A percentile compares a stretch with the other conserved stretches of the same genome.
Evolutionary conservation across 441 rosid species (phyloP).

Genomic region (Biscutella laevigata): DNA sequence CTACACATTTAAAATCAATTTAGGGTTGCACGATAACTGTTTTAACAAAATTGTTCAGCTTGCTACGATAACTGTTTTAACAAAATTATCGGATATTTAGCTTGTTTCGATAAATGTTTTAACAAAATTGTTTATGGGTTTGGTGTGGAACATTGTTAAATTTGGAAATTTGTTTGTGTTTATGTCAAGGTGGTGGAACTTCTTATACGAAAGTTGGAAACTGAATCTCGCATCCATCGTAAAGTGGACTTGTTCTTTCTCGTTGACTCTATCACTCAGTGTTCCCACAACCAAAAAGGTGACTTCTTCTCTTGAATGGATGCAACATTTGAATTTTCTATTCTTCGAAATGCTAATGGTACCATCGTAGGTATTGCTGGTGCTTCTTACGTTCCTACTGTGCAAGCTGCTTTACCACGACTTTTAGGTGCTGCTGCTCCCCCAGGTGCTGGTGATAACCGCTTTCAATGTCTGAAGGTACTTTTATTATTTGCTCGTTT

Average conservation of each 20-base stretch:
- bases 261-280: slow-evolving; percentile 93
- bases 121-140: neutral
- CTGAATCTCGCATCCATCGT: slow-evolving; percentile 72
- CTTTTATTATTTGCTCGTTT: neutral
- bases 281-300: slow-evolving; percentile 96
- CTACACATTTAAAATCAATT: neutral
- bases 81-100: neutral
- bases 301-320: neutral
- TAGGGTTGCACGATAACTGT: too few relatives aligned
- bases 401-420: slow-evolving; percentile 92
- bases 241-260: slow-evolving; percentile 93
- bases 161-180: slow-evolving; percentile 11
- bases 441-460: slow-evolving; percentile 92
- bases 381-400: slow-evolving; percentile 76
- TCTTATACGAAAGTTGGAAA: slow-evolving; percentile 79
- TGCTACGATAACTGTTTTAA: neutral
- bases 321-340: too few relatives aligned
- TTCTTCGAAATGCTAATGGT: too few relatives aligned
- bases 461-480: slow-evolving; percentile 92
- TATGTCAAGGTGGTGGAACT: slow-evolving; percentile 85
- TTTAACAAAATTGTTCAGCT: too few relatives aligned
- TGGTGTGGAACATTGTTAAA: too few relatives aligned
- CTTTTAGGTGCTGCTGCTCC: slow-evolving; percentile 96
- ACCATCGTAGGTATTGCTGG: slow-evolving; percentile 88
- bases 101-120: neutral